Percentiles rank a stretch among this genome's conserved stretches.
These are phyloP conservation scores for Isatis lusitanica DNA, from an alignment of 441 rosid species.

Conservation along the genomic window DNA sequence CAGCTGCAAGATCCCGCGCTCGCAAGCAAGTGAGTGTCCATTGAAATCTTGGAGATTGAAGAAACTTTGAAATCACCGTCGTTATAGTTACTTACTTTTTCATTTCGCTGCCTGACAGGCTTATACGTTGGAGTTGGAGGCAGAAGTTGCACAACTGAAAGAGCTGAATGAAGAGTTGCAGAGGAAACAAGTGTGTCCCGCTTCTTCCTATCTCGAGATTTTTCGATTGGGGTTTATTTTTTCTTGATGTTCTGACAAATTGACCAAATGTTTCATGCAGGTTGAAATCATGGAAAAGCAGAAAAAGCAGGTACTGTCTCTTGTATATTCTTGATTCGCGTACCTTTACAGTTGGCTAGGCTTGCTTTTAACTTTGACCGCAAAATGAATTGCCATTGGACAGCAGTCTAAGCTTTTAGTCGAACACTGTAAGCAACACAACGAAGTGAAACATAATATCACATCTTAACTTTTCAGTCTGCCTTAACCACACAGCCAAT, in stretches of 20 bases:
- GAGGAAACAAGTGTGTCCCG: slow-evolving; percentile 52
- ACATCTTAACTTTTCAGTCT: neutral
- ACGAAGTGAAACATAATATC: neutral
- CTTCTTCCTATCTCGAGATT: slow-evolving; percentile 1
- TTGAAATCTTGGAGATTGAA: neutral
- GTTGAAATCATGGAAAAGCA: slow-evolving; percentile 48
- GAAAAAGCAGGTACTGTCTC: slow-evolving; percentile 51
- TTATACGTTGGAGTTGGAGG: slow-evolving; percentile 70
- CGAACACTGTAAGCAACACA: neutral
- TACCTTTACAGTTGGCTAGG: neutral
- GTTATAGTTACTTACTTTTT: neutral
- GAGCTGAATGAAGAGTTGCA: slow-evolving; percentile 59
- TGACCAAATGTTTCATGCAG: slow-evolving; percentile 45
- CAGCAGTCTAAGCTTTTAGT: neutral
- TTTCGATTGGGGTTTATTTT: slow-evolving; percentile 2
- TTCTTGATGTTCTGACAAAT: slow-evolving; percentile 8
- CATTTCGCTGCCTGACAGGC: slow-evolving; percentile 48
- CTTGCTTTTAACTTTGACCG: neutral
- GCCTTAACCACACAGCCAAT: neutral
- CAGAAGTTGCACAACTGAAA: slow-evolving; percentile 65
- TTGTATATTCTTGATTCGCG: slow-evolving; percentile 12
- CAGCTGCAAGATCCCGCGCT: slow-evolving; percentile 81
- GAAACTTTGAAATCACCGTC: neutral
- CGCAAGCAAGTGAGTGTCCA: slow-evolving; percentile 65
- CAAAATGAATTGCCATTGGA: neutral